Conservation (phyloP, 2,329 filamentous ascomycete species). For the Aspergillus awamori region DNA sequence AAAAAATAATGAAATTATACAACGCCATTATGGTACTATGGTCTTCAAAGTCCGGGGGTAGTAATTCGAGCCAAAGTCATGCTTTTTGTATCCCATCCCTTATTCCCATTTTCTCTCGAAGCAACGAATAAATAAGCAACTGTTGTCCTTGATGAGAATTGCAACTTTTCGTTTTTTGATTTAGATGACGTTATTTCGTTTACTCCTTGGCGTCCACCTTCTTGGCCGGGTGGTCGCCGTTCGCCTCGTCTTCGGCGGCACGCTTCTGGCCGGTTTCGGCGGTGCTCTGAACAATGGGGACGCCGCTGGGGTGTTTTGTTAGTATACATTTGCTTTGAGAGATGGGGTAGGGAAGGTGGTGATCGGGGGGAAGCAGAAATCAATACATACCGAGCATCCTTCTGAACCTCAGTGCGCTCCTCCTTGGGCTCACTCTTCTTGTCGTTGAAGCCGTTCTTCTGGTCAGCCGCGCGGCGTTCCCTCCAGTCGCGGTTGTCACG, state of each 20-base stretch:
- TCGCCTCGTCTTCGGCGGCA: conserved; percentile 36
- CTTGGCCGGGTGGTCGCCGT: conserved; percentile 48
- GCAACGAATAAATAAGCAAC: conserved; percentile 22
- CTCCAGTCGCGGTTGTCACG: conserved; percentile 45
- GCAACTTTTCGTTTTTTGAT: not conserved
- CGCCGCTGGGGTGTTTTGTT: conserved; percentile 37
- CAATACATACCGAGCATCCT: conserved; percentile 45
- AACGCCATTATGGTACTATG: conserved; percentile 15
- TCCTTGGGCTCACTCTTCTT: conserved; percentile 19
- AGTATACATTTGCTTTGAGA: not conserved
- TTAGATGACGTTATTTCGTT: conserved; percentile 11
- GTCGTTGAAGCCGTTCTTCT: conserved; percentile 45
- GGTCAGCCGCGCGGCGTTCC: conserved; percentile 48
- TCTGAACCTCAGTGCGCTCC: conserved; percentile 38
- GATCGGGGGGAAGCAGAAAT: too few species aligned
- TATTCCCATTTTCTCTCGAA: conserved; percentile 8
- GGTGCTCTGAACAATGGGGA: conserved; percentile 48
- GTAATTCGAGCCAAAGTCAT: conserved; percentile 10
- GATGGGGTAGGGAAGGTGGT: not conserved
- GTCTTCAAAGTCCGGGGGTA: conserved; percentile 10
- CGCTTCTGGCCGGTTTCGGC: conserved; percentile 49
- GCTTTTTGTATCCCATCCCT: conserved; percentile 21
- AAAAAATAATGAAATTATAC: conserved; percentile 13
- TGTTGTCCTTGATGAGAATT: not conserved
- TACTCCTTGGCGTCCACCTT: conserved; percentile 53